Conservation (phyloP, 2,329 filamentous ascomycete species). For the Trichoderma endophyticum region DNA sequence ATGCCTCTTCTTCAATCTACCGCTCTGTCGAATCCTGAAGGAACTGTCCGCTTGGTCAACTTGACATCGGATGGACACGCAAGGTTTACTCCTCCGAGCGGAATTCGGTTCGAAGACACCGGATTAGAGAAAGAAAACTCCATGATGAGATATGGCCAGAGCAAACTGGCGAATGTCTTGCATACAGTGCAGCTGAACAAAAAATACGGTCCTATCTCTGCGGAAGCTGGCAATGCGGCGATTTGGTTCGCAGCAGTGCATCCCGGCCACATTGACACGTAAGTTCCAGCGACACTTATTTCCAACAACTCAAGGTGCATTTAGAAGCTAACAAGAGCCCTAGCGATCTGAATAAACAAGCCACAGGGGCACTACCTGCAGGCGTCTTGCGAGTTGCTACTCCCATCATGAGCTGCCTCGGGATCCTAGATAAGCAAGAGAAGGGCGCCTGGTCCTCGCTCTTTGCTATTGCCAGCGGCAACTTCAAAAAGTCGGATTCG, state of each 20-base stretch:
- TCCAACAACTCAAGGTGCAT: background rate
- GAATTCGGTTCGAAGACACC: slow-evolving; percentile 24
- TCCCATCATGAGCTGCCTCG: slow-evolving; percentile 22
- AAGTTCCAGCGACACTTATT: background rate
- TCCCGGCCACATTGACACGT: slow-evolving; percentile 21
- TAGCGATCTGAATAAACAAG: slow-evolving; percentile 23
- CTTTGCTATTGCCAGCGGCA: slow-evolving; percentile 23
- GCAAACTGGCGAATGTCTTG: slow-evolving; percentile 48
- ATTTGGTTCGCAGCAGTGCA: slow-evolving; percentile 18
- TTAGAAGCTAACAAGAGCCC: background rate
- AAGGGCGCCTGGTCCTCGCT: slow-evolving; percentile 26
- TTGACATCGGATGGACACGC: slow-evolving; percentile 25
- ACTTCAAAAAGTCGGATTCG: slow-evolving; percentile 21
- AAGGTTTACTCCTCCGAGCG: slow-evolving; percentile 19
- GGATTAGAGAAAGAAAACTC: slow-evolving; percentile 12
- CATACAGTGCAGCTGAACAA: slow-evolving; percentile 40
- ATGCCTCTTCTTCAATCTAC: slow-evolving; percentile 37
- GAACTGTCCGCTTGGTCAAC: slow-evolving; percentile 23
- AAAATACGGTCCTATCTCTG: slow-evolving; percentile 29
- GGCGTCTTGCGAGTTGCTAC: slow-evolving; percentile 20
- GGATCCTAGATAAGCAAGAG: slow-evolving; percentile 22
- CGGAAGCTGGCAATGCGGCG: background rate
- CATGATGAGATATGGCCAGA: slow-evolving; percentile 41
- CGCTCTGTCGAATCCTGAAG: slow-evolving; percentile 21
- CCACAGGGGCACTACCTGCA: slow-evolving; percentile 18